Evolutionary conservation across 345 rosid species (phyloP).

Genomic region (Brassica juncea): DNA sequence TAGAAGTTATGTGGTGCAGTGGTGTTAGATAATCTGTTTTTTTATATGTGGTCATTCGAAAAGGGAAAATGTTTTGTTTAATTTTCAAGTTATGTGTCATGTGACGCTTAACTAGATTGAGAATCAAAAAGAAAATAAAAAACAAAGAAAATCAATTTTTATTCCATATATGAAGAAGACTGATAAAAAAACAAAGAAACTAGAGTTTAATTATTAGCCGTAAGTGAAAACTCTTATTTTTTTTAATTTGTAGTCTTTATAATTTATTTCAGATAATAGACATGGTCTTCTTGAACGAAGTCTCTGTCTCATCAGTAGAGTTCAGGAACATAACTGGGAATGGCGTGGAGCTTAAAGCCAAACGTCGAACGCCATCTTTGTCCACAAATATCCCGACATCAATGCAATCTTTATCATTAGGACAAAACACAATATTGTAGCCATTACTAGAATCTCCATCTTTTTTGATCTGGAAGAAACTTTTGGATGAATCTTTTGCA

Average conservation of each 20-base stretch:
- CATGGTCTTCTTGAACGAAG: neutral
- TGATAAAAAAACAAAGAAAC: too few relatives aligned
- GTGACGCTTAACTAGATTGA: too few relatives aligned
- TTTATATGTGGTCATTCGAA: too few relatives aligned
- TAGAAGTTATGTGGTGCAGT: neutral
- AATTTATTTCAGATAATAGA: neutral
- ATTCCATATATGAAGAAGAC: too few relatives aligned
- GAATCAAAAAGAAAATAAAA: too few relatives aligned
- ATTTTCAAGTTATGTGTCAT: too few relatives aligned
- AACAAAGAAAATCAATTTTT: too few relatives aligned
- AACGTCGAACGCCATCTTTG: conserved; percentile 40
- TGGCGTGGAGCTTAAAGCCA: conserved; percentile 54
- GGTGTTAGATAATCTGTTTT: neutral
- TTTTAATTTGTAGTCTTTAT: neutral
- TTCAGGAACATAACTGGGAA: conserved; percentile 43
- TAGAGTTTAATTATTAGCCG: too few relatives aligned
- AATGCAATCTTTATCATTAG: neutral
- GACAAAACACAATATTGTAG: conserved; percentile 62
- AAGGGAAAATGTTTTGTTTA: too few relatives aligned
- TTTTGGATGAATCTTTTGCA: conserved; percentile 39
- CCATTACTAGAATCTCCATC: neutral
- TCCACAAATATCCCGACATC: conserved; percentile 49
- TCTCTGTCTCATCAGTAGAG: neutral
- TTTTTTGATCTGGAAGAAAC: conserved; percentile 42
- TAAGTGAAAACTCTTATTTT: too few relatives aligned